A percentile compares a stretch with the other conserved stretches of the same genome.
These are phyloP conservation scores for Malassezia equina DNA, from an alignment of 1,284 basidiomycete species.

Conservation along the genomic window DNA sequence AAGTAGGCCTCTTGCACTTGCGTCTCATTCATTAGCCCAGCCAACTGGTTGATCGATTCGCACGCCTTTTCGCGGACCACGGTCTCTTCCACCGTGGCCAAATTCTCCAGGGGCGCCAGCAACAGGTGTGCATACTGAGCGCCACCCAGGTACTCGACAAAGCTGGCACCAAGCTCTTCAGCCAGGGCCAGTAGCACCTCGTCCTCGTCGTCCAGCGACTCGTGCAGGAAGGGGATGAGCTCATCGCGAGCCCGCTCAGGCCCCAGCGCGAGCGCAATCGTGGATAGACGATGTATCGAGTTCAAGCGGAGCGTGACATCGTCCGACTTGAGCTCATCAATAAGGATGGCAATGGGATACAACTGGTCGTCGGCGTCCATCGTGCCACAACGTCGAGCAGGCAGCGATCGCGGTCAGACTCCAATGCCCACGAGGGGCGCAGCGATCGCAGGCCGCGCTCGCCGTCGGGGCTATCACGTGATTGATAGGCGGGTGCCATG, in stretches of 20 bases:
- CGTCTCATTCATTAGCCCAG: constrained; percentile 62
- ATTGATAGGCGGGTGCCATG: not conserved
- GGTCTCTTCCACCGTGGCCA: constrained; percentile 95
- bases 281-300: constrained; percentile 94
- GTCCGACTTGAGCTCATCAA: constrained; percentile 73
- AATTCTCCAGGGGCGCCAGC: constrained; percentile 84
- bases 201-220: constrained; percentile 97
- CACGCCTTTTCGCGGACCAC: constrained; percentile 95
- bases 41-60: constrained; percentile 89
- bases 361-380: constrained; percentile 47
- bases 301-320: constrained; percentile 88
- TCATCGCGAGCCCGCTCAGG: constrained; percentile 91
- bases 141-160: constrained; percentile 90
- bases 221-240: constrained; percentile 90
- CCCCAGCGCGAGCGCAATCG: constrained; percentile 93
- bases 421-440: not conserved
- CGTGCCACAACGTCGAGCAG: constrained; percentile 4
- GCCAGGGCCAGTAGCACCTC: constrained; percentile 93
- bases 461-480: not conserved
- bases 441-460: constrained; percentile 3
- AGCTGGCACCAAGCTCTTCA: constrained; percentile 72
- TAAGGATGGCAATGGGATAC: constrained; percentile 56
- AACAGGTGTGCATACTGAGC: constrained; percentile 76
- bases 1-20: constrained; percentile 88
- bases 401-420: not conserved